Conservation (phyloP, 179 eudicot genomes). For the Silene vulgaris region DNA sequence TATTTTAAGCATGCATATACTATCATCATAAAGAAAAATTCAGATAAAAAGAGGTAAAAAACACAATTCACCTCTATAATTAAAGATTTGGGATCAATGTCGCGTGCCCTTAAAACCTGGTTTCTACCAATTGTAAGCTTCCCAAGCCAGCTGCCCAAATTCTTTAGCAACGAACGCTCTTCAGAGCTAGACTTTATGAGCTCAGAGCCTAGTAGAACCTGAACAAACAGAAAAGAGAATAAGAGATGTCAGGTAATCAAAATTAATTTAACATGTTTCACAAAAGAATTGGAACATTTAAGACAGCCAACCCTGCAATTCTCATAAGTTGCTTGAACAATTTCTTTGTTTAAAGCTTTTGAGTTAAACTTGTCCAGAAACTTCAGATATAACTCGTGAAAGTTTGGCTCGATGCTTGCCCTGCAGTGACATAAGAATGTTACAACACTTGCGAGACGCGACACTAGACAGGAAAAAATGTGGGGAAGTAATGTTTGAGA, state of each 20-base stretch:
- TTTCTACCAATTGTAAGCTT: conserved; percentile 91
- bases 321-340: conserved; percentile 73
- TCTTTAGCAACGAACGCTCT: conserved; percentile 90
- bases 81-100: conserved; percentile 84
- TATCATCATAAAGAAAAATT: not conserved
- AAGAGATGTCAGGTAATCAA: not conserved
- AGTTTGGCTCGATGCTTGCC: conserved; percentile 93
- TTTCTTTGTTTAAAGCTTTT: conserved; percentile 62
- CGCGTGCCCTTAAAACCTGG: conserved; percentile 71
- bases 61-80: conserved; percentile 57
- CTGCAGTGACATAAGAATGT: conserved; percentile 35
- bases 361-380: conserved; percentile 75
- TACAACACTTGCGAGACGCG: not conserved
- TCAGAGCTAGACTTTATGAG: conserved; percentile 96
- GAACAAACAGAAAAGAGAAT: conserved; percentile 5
- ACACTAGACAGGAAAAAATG: not conserved
- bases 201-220: conserved; percentile 91
- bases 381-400: conserved; percentile 86
- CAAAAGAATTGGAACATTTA: not conserved
- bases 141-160: conserved; percentile 97
- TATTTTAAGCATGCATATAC: not conserved
- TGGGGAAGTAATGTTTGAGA: not conserved
- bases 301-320: conserved; percentile 72
- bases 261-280: not conserved
- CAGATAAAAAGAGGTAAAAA: not conserved